A percentile compares a stretch with the other conserved stretches of the same genome.
Evolutionary conservation across 768 basidiomycete species (phyloP).

Genomic region (Lactarius sp.): DNA sequence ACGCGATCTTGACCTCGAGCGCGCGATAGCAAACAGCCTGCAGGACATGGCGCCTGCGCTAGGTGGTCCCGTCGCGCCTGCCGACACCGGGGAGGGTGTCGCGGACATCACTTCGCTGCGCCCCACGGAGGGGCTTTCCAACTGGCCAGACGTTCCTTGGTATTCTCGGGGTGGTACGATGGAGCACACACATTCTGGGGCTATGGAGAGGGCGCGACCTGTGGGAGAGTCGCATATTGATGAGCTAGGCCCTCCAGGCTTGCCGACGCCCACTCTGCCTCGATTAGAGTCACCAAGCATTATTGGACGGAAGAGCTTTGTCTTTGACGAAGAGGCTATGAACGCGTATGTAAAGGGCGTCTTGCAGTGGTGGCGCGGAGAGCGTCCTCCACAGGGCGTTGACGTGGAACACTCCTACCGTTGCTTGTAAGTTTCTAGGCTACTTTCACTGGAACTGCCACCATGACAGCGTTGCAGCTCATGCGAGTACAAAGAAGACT

Average conservation of each 20-base stretch:
- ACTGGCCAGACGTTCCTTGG: conserved; percentile 31
- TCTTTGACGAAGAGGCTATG: conserved; percentile 48
- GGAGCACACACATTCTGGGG: conserved; percentile 9
- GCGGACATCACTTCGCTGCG: not conserved
- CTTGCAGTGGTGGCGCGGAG: conserved; percentile 73
- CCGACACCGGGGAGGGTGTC: not conserved
- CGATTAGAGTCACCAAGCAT: conserved; percentile 34
- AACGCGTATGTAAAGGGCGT: conserved; percentile 49
- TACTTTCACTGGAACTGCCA: not conserved
- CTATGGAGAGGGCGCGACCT: not conserved
- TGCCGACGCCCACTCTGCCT: not conserved
- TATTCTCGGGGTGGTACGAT: conserved; percentile 32
- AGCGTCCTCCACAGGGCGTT: conserved; percentile 67
- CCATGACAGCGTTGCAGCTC: conserved; percentile 22
- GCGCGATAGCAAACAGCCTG: conserved; percentile 28
- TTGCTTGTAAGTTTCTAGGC: conserved; percentile 54
- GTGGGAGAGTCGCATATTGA: not conserved
- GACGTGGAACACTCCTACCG: conserved; percentile 50
- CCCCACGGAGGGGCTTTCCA: conserved; percentile 15
- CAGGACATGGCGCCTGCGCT: conserved; percentile 13
- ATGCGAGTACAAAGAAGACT: conserved; percentile 41
- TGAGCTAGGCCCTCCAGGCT: not conserved
- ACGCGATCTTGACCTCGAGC: conserved; percentile 23
- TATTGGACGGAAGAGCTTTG: conserved; percentile 62
- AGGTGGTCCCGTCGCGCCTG: not conserved